phyloP scores from a whole-genome alignment of 192 early-diverging fungal genomes.

The Phycomyces nitens region DNA sequence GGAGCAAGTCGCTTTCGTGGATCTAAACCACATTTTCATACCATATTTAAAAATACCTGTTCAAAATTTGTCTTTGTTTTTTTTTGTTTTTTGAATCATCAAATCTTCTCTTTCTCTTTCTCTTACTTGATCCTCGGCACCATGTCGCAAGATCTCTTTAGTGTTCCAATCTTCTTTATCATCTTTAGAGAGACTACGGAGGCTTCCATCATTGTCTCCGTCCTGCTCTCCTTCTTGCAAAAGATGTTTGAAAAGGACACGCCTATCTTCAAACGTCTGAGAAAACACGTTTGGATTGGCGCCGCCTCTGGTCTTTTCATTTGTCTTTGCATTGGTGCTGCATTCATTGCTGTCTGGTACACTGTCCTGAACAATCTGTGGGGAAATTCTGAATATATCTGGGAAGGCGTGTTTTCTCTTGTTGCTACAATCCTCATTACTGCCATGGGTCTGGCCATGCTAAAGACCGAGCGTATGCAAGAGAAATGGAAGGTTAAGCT shows the following conservation, averaged over 20 bases:
- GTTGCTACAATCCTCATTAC: conserved; percentile 62
- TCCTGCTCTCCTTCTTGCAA: conserved; percentile 72
- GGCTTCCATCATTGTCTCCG: conserved; percentile 83
- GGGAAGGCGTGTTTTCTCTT: conserved; percentile 74
- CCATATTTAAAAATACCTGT: conserved; percentile 1
- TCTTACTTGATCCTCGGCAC: conserved; percentile 11
- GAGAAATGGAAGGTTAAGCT: conserved; percentile 68
- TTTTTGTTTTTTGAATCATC: conserved; percentile 8
- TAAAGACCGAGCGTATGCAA: conserved; percentile 67
- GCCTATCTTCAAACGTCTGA: conserved; percentile 46
- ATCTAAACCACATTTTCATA: conserved; percentile 2
- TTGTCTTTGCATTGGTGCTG: conserved; percentile 65
- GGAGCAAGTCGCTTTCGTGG: conserved; percentile 8
- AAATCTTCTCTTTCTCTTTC: conserved; percentile 6
- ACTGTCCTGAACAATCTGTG: conserved; percentile 46
- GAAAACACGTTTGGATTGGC: conserved; percentile 77
- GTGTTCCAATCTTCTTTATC: conserved; percentile 71
- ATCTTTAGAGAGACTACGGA: conserved; percentile 69
- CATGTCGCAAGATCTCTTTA: conserved; percentile 49
- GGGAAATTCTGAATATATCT: conserved; percentile 67
- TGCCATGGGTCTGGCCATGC: conserved; percentile 78
- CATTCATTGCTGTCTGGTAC: conserved; percentile 81
- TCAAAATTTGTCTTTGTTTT: conserved; percentile 2
- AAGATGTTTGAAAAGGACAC: conserved; percentile 57
- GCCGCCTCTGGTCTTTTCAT: conserved; percentile 62